Base-by-base conservation (phyloP, 2,329 filamentous ascomycete species). In the Colletotrichum lindemuthianum region DNA sequence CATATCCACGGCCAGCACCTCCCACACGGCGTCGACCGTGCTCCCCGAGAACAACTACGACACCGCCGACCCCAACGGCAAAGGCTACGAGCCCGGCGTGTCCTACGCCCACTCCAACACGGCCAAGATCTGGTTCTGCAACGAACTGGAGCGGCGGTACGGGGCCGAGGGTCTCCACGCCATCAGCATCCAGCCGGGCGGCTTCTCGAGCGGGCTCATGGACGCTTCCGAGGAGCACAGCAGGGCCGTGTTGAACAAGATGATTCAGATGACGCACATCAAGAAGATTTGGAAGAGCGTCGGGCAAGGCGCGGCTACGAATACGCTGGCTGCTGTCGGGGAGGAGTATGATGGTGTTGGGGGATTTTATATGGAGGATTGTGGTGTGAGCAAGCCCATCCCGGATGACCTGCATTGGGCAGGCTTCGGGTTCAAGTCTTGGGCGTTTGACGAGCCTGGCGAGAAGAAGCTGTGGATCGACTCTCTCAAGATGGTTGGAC, bases 81-180 rank as follows among this genome's bases (percentile, higher is more conserved):
- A 60, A 5, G 24, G 24, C 0, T 70, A 84, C 60, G 60, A 77
- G 6, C 75, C 75, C 0, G 74, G 70, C 41, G 43, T 60, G 0
- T 74, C 80, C 0, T 87, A 87, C 59, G 79, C 75, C 0, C 79
- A 84, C 66, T 75, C 76, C 44, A 88, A 87, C 66, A 77, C 78
- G 0, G 83, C 84, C 9, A 84, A 82, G 55, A 77, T 86, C 15
- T 83, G 78, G 68, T 79, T 82, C 48, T 79, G 83, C 4, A 84
- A 81, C 59, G 77, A 84, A 58, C 76, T 86, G 13, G 83, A 86
- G 39, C 76, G 83, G 1, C 76, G 76, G 0, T 65, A 57, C 15
- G 63, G 59, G 2, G 43, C 37, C 12, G 24, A 36, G 12, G 59
- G 63, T 8, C n/a, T 66, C 1, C 86, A 83, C 61, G 80, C 59